Conservation (phyloP, 371 early-diverging fungal genomes). For the Mortierella sp. region DNA sequence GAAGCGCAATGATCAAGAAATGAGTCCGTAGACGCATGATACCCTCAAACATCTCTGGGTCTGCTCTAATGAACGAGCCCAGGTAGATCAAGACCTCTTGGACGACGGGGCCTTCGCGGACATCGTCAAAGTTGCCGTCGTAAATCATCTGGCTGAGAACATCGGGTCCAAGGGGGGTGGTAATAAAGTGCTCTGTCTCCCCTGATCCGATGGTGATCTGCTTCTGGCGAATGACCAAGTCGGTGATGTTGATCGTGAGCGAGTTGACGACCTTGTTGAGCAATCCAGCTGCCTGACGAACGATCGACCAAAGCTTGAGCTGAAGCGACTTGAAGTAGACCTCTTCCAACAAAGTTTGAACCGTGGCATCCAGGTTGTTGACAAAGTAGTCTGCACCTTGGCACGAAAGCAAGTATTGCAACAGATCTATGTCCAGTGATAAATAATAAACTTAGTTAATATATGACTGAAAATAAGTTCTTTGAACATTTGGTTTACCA, state of each 20-base stretch:
- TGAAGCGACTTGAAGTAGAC: slow-evolving; percentile 84
- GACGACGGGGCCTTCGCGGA: slow-evolving; percentile 87
- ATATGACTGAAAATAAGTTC: too few species aligned
- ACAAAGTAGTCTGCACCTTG: slow-evolving; percentile 70
- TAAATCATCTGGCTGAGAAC: slow-evolving; percentile 76
- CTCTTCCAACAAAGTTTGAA: slow-evolving; percentile 81
- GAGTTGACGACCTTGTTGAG: slow-evolving; percentile 81
- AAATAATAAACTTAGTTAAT: neutral
- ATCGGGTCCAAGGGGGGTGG: slow-evolving; percentile 79
- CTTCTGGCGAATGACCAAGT: slow-evolving; percentile 85
- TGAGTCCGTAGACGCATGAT: slow-evolving; percentile 88
- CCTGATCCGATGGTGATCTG: slow-evolving; percentile 87
- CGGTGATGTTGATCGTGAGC: slow-evolving; percentile 86
- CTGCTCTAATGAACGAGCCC: slow-evolving; percentile 80
- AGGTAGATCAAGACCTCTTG: slow-evolving; percentile 88
- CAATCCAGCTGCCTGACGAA: slow-evolving; percentile 87
- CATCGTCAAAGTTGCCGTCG: slow-evolving; percentile 73
- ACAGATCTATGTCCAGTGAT: slow-evolving; percentile 64
- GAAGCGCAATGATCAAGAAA: slow-evolving; percentile 85
- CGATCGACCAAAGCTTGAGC: slow-evolving; percentile 84
- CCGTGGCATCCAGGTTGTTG: slow-evolving; percentile 66
- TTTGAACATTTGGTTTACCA: neutral
- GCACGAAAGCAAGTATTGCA: slow-evolving; percentile 87
- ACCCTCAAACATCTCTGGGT: slow-evolving; percentile 83
- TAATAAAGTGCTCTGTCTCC: slow-evolving; percentile 73